Evolutionary conservation across 2,329 filamentous ascomycete species (phyloP).

Genomic region (Thelonectria blattea): DNA sequence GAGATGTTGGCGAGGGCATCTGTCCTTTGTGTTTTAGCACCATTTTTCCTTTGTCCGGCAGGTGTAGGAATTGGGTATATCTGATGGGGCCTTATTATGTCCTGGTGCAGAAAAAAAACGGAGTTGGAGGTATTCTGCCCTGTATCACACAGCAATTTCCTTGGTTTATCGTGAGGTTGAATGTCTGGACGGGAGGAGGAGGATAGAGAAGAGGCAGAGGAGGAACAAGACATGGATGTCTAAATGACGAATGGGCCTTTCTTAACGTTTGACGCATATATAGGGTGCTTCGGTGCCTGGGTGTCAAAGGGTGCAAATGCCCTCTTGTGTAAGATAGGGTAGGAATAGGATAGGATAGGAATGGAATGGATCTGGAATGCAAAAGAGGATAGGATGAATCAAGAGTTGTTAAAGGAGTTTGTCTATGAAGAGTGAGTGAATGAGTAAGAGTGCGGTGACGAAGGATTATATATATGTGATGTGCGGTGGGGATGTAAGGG

Average conservation of each 20-base stretch:
- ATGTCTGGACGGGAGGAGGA: conserved; percentile 29
- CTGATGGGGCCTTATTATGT: conserved; percentile 33
- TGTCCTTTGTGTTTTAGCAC: conserved; percentile 30
- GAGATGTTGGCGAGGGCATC: conserved; percentile 38
- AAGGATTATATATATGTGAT: background rate
- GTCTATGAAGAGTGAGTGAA: background rate
- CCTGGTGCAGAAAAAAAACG: conserved; percentile 34
- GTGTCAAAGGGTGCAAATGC: conserved; percentile 12
- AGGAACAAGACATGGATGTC: conserved; percentile 12
- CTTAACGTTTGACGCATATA: conserved; percentile 19
- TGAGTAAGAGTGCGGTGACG: too few species aligned
- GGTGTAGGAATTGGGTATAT: conserved; percentile 32
- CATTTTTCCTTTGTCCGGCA: conserved; percentile 32
- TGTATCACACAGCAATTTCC: conserved; percentile 24
- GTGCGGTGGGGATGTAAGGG: background rate
- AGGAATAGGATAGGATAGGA: conserved; percentile 14
- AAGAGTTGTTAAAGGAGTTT: too few species aligned
- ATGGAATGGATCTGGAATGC: background rate
- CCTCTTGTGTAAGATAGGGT: conserved; percentile 19
- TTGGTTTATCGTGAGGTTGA: conserved; percentile 32
- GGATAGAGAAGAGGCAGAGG: conserved; percentile 16
- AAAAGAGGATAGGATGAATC: background rate
- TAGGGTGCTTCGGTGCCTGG: conserved; percentile 7
- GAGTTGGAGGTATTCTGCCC: conserved; percentile 35
- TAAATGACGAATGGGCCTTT: conserved; percentile 25